phyloP scores from a whole-genome alignment of 352 stramenopile genomes.

The Pythium pyrilobum region DNA sequence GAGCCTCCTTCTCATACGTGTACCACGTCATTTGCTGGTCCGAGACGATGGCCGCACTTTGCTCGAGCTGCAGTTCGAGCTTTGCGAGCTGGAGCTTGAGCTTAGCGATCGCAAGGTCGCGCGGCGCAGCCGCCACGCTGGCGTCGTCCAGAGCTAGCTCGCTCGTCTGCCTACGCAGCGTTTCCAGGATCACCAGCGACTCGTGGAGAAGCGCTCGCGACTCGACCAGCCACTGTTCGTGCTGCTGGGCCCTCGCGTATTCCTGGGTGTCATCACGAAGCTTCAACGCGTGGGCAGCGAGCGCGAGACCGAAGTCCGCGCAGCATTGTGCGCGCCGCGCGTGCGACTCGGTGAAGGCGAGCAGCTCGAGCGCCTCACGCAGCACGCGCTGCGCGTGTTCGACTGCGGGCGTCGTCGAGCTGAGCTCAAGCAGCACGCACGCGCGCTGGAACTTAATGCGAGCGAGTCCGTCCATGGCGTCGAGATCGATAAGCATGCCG shows the following conservation, averaged over 20 bases:
- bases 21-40: conserved; percentile 72
- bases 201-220: conserved; percentile 1
- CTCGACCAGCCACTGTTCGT: background rate
- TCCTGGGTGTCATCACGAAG: too few species aligned
- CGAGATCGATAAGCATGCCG: conserved; percentile 5
- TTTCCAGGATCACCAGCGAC: conserved; percentile 1
- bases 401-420: background rate
- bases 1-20: conserved; percentile 34
- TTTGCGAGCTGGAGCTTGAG: conserved; percentile 33
- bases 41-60: conserved; percentile 21
- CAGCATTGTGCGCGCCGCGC: background rate
- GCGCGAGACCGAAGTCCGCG: background rate
- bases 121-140: too few species aligned
- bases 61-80: conserved; percentile 31
- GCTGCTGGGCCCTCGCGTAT: background rate
- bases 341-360: background rate
- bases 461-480: conserved; percentile 9
- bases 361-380: conserved; percentile 7
- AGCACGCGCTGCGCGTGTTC: conserved; percentile 3
- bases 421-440: background rate
- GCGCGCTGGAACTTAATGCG: conserved; percentile 10
- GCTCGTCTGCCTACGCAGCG: too few species aligned
- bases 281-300: background rate
- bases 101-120: conserved; percentile 27
- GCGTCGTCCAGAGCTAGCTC: too few species aligned